These are phyloP conservation scores for Avena sativa DNA, from an alignment of 176 grass and related monocot species.

Conservation along the genomic window DNA sequence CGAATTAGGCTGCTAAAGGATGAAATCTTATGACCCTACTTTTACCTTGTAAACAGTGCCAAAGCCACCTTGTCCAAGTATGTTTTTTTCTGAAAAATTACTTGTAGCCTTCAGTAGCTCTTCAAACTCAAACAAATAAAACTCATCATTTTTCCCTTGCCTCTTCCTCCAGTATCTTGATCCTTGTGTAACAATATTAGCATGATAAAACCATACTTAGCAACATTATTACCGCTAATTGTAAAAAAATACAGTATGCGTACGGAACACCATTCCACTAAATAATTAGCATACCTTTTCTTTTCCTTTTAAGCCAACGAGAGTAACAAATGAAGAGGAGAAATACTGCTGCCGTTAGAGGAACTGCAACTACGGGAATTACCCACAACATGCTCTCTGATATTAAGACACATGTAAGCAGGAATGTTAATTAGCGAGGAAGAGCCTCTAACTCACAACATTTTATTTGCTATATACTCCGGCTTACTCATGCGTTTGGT, in stretches of 20 bases:
- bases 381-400: conserved; percentile 8
- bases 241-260: neutral
- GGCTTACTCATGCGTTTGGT: neutral
- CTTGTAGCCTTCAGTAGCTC: conserved; percentile 42
- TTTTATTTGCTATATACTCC: neutral
- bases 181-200: neutral
- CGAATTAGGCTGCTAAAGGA: neutral
- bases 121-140: conserved; percentile 40
- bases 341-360: neutral
- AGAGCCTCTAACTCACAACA: neutral
- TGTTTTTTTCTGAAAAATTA: conserved; percentile 49
- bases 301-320: neutral
- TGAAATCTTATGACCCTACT: neutral
- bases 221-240: neutral
- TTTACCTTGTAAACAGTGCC: conserved; percentile 63
- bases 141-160: conserved; percentile 43
- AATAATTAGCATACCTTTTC: conserved; percentile 21
- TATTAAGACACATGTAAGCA: neutral
- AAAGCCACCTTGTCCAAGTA: conserved; percentile 58
- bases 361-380: neutral
- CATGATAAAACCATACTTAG: neutral
- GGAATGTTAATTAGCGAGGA: neutral
- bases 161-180: neutral
- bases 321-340: conserved; percentile 16
- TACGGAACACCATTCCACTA: neutral